phyloP scores from a whole-genome alignment of 768 basidiomycete species.

The Tephrocybe sp. region DNA sequence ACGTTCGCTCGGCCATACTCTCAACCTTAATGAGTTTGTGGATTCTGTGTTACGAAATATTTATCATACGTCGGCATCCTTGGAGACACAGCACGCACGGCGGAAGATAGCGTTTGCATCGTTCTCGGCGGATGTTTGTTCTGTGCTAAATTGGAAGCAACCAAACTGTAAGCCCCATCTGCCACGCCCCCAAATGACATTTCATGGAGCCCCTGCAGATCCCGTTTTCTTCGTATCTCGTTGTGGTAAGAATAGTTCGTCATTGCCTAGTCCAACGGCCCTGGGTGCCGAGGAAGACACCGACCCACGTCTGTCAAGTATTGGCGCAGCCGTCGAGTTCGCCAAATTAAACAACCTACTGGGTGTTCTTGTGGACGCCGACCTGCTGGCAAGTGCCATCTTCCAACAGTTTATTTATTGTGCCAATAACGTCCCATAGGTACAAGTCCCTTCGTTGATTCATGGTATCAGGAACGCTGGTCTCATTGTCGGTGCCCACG shows the following conservation, averaged over 20 bases:
- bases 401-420: not conserved
- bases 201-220: constrained; percentile 47
- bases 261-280: constrained; percentile 36
- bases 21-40: constrained; percentile 79
- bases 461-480: constrained; percentile 87
- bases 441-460: constrained; percentile 85
- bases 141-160: constrained; percentile 97
- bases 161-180: constrained; percentile 75
- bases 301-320: constrained; percentile 60
- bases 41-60: constrained; percentile 84
- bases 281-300: constrained; percentile 37
- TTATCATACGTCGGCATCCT: constrained; percentile 59
- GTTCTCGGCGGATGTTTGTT: constrained; percentile 86
- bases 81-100: constrained; percentile 51
- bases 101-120: constrained; percentile 90
- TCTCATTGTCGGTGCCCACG: constrained; percentile 82
- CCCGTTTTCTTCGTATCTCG: constrained; percentile 93
- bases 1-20: constrained; percentile 44
- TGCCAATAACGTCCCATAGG: constrained; percentile 37
- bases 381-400: constrained; percentile 66
- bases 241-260: constrained; percentile 62
- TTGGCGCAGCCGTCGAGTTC: constrained; percentile 91
- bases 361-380: constrained; percentile 86
- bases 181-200: not conserved
- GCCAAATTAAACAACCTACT: constrained; percentile 90